Evolutionary conservation across 768 basidiomycete genomes (phyloP).

Genomic region (Lyophyllum atratum): DNA sequence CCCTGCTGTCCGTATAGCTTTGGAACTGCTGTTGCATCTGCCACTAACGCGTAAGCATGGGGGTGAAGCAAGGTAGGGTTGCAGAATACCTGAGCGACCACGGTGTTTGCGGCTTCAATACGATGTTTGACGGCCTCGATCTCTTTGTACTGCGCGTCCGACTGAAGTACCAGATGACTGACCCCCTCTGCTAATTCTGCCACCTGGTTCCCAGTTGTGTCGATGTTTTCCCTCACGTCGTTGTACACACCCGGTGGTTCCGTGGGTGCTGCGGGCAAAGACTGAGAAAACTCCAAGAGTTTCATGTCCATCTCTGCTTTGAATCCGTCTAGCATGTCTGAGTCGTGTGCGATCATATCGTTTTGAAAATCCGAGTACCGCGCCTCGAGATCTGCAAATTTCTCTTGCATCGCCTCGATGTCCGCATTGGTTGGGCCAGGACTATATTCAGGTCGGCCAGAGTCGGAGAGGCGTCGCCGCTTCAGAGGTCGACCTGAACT

Average conservation of each 20-base stretch:
- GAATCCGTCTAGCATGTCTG: constrained; percentile 20
- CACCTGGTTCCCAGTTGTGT: constrained; percentile 21
- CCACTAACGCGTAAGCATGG: neutral
- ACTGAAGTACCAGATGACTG: constrained; percentile 16
- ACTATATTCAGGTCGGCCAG: neutral
- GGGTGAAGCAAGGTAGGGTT: neutral
- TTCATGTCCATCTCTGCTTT: constrained; percentile 20
- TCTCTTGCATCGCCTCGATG: constrained; percentile 19
- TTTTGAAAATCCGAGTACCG: constrained; percentile 22
- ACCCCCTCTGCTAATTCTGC: constrained; percentile 21
- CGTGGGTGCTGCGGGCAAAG: neutral
- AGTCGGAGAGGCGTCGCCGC: constrained; percentile 27
- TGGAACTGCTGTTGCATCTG: constrained; percentile 25
- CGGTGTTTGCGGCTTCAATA: constrained; percentile 9
- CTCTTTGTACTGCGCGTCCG: constrained; percentile 8
- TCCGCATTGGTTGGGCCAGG: constrained; percentile 10
- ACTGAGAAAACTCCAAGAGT: constrained; percentile 15
- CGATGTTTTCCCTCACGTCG: constrained; percentile 15
- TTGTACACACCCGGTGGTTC: neutral
- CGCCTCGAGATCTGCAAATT: constrained; percentile 16
- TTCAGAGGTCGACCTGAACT: constrained; percentile 25
- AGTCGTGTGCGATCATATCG: constrained; percentile 19
- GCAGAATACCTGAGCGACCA: constrained; percentile 13
- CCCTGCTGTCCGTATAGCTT: constrained; percentile 11
- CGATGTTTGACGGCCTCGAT: neutral